These are phyloP conservation scores for Aureobasidium sp. DNA, from an alignment of 2,329 filamentous ascomycete genomes.

Conservation along the genomic window DNA sequence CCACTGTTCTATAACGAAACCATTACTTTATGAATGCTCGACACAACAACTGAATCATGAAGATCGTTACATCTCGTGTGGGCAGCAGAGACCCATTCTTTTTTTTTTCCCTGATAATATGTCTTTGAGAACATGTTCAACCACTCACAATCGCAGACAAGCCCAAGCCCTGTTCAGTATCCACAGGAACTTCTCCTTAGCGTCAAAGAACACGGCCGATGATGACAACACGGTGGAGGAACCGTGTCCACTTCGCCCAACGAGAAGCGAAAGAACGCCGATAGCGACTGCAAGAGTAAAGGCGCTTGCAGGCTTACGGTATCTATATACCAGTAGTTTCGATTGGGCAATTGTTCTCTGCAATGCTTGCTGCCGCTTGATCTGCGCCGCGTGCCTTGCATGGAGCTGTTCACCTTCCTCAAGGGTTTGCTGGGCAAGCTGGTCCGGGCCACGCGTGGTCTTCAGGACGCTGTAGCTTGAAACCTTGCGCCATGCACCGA, in stretches of 20 bases:
- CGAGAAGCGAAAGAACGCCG: constrained; percentile 60
- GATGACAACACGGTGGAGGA: not conserved
- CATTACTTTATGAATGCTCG: not conserved
- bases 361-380: constrained; percentile 58
- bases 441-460: constrained; percentile 56
- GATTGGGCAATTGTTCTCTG: constrained; percentile 40
- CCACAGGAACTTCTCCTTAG: constrained; percentile 2
- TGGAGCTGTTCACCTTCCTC: constrained; percentile 63
- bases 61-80: not conserved
- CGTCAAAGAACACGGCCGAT: not conserved
- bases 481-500: constrained; percentile 61
- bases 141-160: not conserved
- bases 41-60: not conserved
- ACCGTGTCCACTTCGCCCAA: constrained; percentile 36
- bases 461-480: constrained; percentile 76
- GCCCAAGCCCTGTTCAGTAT: not conserved
- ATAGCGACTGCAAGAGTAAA: constrained; percentile 52
- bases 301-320: constrained; percentile 58
- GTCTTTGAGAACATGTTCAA: not conserved
- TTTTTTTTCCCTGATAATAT: too few species aligned
- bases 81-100: not conserved
- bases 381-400: constrained; percentile 61
- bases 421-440: constrained; percentile 50
- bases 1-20: not conserved
- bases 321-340: constrained; percentile 48